Conservation (phyloP, 805 yeast species). For the Cyberlindnera euphorbiiphila region DNA sequence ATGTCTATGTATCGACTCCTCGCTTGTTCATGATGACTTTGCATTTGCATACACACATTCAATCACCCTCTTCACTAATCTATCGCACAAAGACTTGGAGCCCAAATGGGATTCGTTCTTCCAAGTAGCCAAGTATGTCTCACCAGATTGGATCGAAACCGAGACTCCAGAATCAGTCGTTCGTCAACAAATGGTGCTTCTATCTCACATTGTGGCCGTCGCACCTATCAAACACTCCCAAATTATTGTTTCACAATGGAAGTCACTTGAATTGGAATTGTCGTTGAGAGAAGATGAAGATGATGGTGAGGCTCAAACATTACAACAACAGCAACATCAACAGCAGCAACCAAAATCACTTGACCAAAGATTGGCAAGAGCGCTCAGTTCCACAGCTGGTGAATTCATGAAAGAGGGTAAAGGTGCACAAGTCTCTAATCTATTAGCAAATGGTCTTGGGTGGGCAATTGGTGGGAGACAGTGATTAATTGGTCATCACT, state of each 20-base stretch:
- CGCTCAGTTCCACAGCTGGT: slow-evolving; percentile 22
- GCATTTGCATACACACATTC: slow-evolving; percentile 45
- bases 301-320: background rate
- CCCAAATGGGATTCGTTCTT: slow-evolving; percentile 66
- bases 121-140: slow-evolving; percentile 42
- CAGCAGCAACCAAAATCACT: slow-evolving; percentile 9
- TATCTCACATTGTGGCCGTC: slow-evolving; percentile 47
- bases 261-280: slow-evolving; percentile 39
- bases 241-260: slow-evolving; percentile 62
- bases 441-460: slow-evolving; percentile 43
- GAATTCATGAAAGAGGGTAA: slow-evolving; percentile 18
- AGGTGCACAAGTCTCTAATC: slow-evolving; percentile 34
- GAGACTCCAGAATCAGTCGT: slow-evolving; percentile 37
- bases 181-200: slow-evolving; percentile 48
- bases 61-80: slow-evolving; percentile 31
- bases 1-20: slow-evolving; percentile 59
- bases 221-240: slow-evolving; percentile 55
- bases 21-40: slow-evolving; percentile 62
- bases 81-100: slow-evolving; percentile 9
- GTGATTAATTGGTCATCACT: background rate
- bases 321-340: background rate
- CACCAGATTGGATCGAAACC: slow-evolving; percentile 41
- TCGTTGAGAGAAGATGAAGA: slow-evolving; percentile 26
- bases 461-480: slow-evolving; percentile 43
- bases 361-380: slow-evolving; percentile 23